A percentile compares a stretch with the other conserved stretches of the same genome.
Conservation (phyloP, 2,329 filamentous ascomycete genomes). For the Epichloe elymi region DNA sequence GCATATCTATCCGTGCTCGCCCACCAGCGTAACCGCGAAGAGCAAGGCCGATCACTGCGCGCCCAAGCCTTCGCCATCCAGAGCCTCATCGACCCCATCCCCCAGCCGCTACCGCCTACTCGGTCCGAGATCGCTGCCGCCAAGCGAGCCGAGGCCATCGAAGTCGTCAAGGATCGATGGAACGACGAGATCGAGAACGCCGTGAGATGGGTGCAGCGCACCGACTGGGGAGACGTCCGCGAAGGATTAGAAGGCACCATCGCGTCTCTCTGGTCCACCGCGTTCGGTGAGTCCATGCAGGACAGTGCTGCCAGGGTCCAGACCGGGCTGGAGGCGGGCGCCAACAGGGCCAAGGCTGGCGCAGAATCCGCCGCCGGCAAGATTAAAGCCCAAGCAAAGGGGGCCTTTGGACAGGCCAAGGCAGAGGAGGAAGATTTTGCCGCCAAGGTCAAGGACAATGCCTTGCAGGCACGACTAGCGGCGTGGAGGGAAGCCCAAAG, state of each 20-base stretch:
- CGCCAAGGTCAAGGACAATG: conserved; percentile 14
- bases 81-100: conserved; percentile 35
- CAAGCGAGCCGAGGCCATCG: conserved; percentile 43
- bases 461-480: conserved; percentile 14
- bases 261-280: conserved; percentile 30
- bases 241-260: conserved; percentile 41
- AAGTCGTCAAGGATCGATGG: conserved; percentile 64
- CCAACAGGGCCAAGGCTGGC: conserved; percentile 19
- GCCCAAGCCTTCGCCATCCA: conserved; percentile 42
- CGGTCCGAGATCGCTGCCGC: conserved; percentile 37
- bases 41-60: conserved; percentile 43
- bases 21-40: conserved; percentile 54
- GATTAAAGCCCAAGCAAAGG: conserved; percentile 23
- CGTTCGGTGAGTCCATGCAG: conserved; percentile 21
- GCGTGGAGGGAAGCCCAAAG: conserved; percentile 13
- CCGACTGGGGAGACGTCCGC: conserved; percentile 50
- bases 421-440: conserved; percentile 15
- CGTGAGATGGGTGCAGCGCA: conserved; percentile 51
- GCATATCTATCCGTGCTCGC: conserved; percentile 60
- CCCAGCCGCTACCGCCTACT: conserved; percentile 32
- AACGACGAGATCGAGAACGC: conserved; percentile 59
- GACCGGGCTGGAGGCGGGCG: conserved; percentile 19
- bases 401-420: conserved; percentile 20
- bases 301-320: conserved; percentile 13
- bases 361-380: conserved; percentile 11